Conservation (phyloP, 78 protist genomes). For the Pigoraptor vietnamica region DNA sequence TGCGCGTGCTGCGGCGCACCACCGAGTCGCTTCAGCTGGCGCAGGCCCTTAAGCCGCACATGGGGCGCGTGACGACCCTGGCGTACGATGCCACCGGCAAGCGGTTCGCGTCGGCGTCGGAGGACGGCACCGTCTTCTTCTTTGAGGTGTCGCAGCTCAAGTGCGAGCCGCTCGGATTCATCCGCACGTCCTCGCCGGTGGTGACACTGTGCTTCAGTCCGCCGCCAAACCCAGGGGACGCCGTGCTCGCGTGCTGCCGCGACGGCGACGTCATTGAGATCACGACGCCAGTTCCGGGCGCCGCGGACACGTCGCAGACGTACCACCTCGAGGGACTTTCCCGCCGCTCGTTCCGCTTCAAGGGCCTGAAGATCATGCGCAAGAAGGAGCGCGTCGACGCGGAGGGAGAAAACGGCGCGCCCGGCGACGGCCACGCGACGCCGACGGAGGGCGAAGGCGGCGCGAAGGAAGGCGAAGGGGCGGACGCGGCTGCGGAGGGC, state of each 20-base stretch:
- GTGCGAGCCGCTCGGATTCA: conserved; percentile 39
- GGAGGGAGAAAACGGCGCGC: not conserved
- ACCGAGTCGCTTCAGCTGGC: not conserved
- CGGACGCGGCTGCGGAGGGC: conserved; percentile 7
- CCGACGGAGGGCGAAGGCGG: not conserved
- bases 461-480: conserved; percentile 3
- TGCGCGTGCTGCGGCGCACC: conserved; percentile 15
- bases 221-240: too few species aligned
- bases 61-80: not conserved
- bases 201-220: not conserved
- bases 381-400: not conserved
- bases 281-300: not conserved
- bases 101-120: conserved; percentile 38
- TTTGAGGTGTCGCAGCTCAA: not conserved
- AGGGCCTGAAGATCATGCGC: not conserved
- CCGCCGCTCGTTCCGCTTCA: not conserved
- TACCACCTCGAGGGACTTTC: not conserved
- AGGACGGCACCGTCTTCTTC: conserved; percentile 46
- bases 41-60: conserved; percentile 53
- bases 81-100: not conserved
- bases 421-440: not conserved
- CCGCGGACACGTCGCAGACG: not conserved
- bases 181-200: not conserved
- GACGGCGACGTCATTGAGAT: not conserved
- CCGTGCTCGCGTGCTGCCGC: not conserved